A percentile compares a stretch with the other conserved stretches of the same genome.
Evolutionary conservation across 257 asterid species (phyloP).

Genomic region (Jacaranda copaia): DNA sequence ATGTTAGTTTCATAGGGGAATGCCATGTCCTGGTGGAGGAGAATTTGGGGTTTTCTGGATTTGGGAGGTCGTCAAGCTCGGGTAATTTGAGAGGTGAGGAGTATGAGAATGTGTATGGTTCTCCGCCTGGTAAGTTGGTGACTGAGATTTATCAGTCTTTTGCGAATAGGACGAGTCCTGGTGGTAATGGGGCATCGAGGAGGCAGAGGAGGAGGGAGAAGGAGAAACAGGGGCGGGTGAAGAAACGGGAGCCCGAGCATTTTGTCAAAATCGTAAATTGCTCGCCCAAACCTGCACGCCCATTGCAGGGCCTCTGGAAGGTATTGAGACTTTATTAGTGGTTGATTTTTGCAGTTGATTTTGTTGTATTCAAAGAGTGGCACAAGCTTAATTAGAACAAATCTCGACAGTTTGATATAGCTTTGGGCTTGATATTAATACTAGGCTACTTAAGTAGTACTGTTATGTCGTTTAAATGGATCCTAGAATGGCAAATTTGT

Average conservation of each 20-base stretch:
- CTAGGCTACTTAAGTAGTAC: slow-evolving; percentile 6
- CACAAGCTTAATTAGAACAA: neutral
- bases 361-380: neutral
- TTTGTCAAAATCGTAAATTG: slow-evolving; percentile 75
- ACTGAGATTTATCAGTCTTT: slow-evolving; percentile 83
- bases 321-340: slow-evolving; percentile 41
- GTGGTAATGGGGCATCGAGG: slow-evolving; percentile 78
- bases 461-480: neutral
- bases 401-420: neutral
- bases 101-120: slow-evolving; percentile 57
- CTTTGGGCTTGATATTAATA: neutral
- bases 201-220: slow-evolving; percentile 90
- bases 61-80: slow-evolving; percentile 41
- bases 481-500: neutral
- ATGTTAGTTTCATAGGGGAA: slow-evolving; percentile 68
- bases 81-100: slow-evolving; percentile 62
- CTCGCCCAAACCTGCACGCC: slow-evolving; percentile 70
- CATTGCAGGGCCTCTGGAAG: slow-evolving; percentile 98
- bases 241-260: slow-evolving; percentile 77
- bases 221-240: slow-evolving; percentile 67
- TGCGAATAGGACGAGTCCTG: slow-evolving; percentile 78
- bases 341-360: neutral
- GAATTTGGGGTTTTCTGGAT: slow-evolving; percentile 43
- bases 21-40: slow-evolving; percentile 79
- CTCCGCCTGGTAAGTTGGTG: slow-evolving; percentile 77